Conservation (phyloP, 495 filamentous ascomycete genomes). For the Neurospora tetraspora region DNA sequence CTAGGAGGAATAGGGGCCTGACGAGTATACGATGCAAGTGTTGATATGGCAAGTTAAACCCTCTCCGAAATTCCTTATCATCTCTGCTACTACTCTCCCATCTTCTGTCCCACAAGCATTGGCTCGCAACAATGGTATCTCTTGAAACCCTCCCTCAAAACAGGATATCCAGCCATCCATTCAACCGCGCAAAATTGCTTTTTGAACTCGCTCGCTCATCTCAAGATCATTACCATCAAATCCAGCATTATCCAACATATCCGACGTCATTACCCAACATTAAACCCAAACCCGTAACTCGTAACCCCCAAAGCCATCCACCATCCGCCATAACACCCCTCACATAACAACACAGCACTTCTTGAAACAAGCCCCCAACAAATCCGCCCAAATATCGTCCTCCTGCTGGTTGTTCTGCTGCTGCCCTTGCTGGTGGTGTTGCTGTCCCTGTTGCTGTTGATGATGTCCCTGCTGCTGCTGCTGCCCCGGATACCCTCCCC, state of each 20-base stretch:
- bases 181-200: not conserved
- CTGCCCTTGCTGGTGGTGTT: conserved; percentile 17
- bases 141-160: not conserved
- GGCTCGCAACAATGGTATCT: not conserved
- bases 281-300: not conserved
- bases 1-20: no score
- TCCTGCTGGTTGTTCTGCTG: conserved; percentile 35
- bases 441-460: conserved; percentile 6
- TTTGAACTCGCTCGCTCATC: not conserved
- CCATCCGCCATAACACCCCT: conserved; percentile 2
- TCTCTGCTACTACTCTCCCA: not conserved
- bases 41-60: not conserved
- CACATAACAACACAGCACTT: conserved; percentile 77
- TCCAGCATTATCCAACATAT: not conserved
- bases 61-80: not conserved
- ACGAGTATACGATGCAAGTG: not conserved
- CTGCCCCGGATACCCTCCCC: conserved; percentile 19
- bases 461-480: conserved; percentile 7
- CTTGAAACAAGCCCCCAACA: conserved; percentile 52
- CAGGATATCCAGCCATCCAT: not conserved
- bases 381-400: conserved; percentile 52
- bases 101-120: not conserved
- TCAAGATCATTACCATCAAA: not conserved
- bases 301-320: not conserved
- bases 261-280: not conserved